Base-by-base conservation (phyloP, 2,329 filamentous ascomycete species). In the Aspergillus thermomutatus region DNA sequence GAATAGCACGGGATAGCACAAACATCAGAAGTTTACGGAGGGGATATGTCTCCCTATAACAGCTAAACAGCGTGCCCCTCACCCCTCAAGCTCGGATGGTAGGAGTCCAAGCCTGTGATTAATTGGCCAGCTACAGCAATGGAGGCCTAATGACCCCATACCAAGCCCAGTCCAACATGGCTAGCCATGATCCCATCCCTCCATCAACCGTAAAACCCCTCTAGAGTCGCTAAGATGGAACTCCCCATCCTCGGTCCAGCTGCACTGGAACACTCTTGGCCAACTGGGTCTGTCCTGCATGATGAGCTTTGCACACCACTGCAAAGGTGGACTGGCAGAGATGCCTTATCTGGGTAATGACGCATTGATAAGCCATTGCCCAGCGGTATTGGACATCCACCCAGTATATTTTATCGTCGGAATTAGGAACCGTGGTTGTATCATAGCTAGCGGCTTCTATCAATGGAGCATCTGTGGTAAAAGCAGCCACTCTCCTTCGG, bases 221-320 rank as follows among this genome's bases (percentile, higher is more conserved):
- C 37, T 40, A 4, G 41, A 52, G 17, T 28, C 54, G 11, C 54
- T 41, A 3, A 52, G 49, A 11, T 14, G 48, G 26, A 21, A 41
- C 49, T 55, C 49, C 9, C 45, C 19, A 14, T 40, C 23, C 19
- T 28, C 17, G 2, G 11, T 19, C 50, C 50, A 52, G 7, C 49
- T 56, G 23, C 50, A 56, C 26, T 49, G 49, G 11, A 46, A 34
- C 3, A 8, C 25, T 4, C 37, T 19, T 9, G 53, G 45, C 4
- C 19, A 27, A 19, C 1, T 1, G 28, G 28, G 28, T 11, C 28
- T 43, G 19, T 41, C 37, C 17, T 11, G 27, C 7, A 45, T 10
- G 17, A 55, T 31, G 28, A 37, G 26, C 23, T 43, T 50, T 8
- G 11, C 10, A n/a, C 56, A 60, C 54, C 59, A 61, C 19, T 50